These are phyloP conservation scores for Claviceps spartinae DNA, from an alignment of 2,329 filamentous ascomycete genomes.

Conservation along the genomic window DNA sequence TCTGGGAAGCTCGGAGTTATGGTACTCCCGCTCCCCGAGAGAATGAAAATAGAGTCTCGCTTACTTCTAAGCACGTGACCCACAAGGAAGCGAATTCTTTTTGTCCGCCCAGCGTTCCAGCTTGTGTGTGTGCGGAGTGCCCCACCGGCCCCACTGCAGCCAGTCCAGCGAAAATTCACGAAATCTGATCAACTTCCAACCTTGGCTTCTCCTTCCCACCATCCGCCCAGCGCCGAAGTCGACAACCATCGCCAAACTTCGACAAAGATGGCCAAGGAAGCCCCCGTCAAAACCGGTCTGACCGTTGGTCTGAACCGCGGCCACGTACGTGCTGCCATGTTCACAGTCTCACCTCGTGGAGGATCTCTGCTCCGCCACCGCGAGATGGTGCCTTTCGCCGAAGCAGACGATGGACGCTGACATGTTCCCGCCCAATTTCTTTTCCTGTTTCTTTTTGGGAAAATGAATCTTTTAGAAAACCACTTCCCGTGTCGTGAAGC, in stretches of 20 bases:
- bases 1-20: background rate
- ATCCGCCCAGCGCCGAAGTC: constrained; percentile 13
- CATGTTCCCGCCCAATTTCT: constrained; percentile 22
- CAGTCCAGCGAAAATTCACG: constrained; percentile 12
- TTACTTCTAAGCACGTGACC: constrained; percentile 16
- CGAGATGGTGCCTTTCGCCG: constrained; percentile 12
- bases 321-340: constrained; percentile 37
- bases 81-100: constrained; percentile 10
- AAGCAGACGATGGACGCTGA: constrained; percentile 51
- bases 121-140: constrained; percentile 1
- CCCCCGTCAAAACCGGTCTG: constrained; percentile 43
- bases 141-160: constrained; percentile 1
- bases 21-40: background rate
- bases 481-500: constrained; percentile 64
- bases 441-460: constrained; percentile 14
- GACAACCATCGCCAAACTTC: constrained; percentile 18
- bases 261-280: constrained; percentile 45
- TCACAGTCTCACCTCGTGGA: constrained; percentile 58
- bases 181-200: background rate
- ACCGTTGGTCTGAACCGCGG: constrained; percentile 50
- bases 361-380: constrained; percentile 45
- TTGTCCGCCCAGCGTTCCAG: background rate
- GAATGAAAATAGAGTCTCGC: background rate
- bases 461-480: constrained; percentile 53
- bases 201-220: constrained; percentile 13